Percentiles rank a stretch among this genome's conserved stretches.
These are phyloP conservation scores for Fusarium piperis DNA, from an alignment of 2,329 filamentous ascomycete genomes.

Conservation along the genomic window DNA sequence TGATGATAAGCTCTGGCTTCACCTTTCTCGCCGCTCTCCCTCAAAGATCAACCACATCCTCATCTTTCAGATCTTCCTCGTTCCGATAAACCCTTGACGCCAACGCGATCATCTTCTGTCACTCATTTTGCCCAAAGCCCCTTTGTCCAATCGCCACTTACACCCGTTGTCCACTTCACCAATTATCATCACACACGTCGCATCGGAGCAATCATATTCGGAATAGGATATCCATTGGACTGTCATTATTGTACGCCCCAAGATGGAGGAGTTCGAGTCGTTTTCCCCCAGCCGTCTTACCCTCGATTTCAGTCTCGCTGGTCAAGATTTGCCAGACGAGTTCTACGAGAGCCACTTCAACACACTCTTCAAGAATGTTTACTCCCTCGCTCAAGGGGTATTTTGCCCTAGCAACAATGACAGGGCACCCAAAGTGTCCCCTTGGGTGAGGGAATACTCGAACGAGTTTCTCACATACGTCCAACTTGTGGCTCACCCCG, in stretches of 20 bases:
- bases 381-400: conserved; percentile 24
- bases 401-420: conserved; percentile 27
- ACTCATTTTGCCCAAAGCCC: conserved; percentile 23
- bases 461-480: conserved; percentile 40
- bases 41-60: conserved; percentile 29
- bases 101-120: conserved; percentile 13
- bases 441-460: conserved; percentile 39
- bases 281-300: conserved; percentile 27
- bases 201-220: background rate
- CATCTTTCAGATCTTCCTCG: conserved; percentile 40
- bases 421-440: conserved; percentile 10
- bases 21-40: conserved; percentile 42
- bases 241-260: background rate
- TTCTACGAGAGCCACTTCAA: conserved; percentile 36
- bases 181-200: background rate
- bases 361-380: conserved; percentile 37
- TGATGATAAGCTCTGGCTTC: conserved; percentile 43
- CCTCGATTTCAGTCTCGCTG: conserved; percentile 23
- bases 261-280: conserved; percentile 27
- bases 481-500: conserved; percentile 42
- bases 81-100: conserved; percentile 35
- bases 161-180: background rate
- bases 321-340: conserved; percentile 28
- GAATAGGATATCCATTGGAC: background rate
- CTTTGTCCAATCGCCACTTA: conserved; percentile 13